A percentile compares a stretch with the other conserved stretches of the same genome.
Conservation (phyloP, 768 basidiomycete species). For the Leucocoprinus birnbaumii region DNA sequence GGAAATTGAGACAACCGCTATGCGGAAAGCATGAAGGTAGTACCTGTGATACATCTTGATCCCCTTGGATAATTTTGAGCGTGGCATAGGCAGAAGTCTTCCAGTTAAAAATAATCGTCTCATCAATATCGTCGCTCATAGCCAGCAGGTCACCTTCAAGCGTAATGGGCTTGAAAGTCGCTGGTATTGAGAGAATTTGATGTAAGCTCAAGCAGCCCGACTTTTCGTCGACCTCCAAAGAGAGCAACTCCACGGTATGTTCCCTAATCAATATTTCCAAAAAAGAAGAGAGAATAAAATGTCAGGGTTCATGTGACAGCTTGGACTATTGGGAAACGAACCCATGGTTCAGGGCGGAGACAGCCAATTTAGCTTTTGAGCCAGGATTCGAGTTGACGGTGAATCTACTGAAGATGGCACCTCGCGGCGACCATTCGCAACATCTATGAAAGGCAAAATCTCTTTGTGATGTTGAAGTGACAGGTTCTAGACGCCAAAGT, state of each 20-base stretch:
- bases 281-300: no score
- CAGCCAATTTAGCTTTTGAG: conserved; percentile 47
- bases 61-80: conserved; percentile 34
- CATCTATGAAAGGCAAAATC: conserved; percentile 39
- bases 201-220: conserved; percentile 23
- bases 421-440: conserved; percentile 53
- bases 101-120: conserved; percentile 59
- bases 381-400: conserved; percentile 43
- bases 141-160: conserved; percentile 52
- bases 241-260: conserved; percentile 30
- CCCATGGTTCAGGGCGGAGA: conserved; percentile 46
- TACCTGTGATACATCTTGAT: conserved; percentile 27
- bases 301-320: no score
- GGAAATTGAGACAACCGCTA: background rate
- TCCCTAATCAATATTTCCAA: conserved; percentile 21
- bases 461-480: conserved; percentile 30
- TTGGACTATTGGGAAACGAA: conserved; percentile 33
- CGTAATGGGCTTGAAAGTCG: conserved; percentile 42
- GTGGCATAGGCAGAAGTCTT: conserved; percentile 41
- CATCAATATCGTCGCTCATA: conserved; percentile 47
- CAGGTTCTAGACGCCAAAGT: conserved; percentile 45
- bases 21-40: background rate
- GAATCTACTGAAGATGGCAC: conserved; percentile 50
- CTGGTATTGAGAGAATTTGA: conserved; percentile 31
- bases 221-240: conserved; percentile 14